Base-by-base conservation (phyloP, 768 basidiomycete species). In the Hortiboletus campestris region DNA sequence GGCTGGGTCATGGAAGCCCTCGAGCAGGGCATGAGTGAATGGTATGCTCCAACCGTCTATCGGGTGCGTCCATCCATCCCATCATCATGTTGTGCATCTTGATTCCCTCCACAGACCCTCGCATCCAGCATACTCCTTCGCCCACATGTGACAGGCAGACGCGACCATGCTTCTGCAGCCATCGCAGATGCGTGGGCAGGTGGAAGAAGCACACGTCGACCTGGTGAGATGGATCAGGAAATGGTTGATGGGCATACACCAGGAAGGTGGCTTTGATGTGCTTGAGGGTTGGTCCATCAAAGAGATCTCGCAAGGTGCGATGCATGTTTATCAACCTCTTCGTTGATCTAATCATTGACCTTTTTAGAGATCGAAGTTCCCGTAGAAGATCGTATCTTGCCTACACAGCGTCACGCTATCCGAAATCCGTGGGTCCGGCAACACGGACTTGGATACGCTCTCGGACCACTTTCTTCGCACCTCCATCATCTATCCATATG, bases 291-390 rank as follows among this genome's bases (percentile, higher is more conserved):
- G 93, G 92, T 85, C 89, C 0, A 68, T 95, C 51, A 88, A 92
- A 67, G 96, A 98, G 66, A 92, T 98, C 39, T 69, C 71, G 4
- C 71, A 69, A 59, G 71, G 71, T 73, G 35, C 14, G 61, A 22
- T 39, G 4, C 25, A 32, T 48, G 45, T 35, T 49, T 32, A 46
- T 34, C 34, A 47, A 28, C 14, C 14, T 32, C 8, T 35, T 39
- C 25, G 6, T 4, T 25, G 25, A 25, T 25, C 25, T n/a, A n/a
- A n/a, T n/a, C n/a, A n/a, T n/a, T n/a, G n/a, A n/a, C n/a, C n/a
- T n/a, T n/a, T n/a, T n/a, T n/a, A 93, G 93, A 89, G 67, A 82
- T 95, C 49, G 91, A 95, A 67, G 83, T 94, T 12, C 77, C 86
- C 1, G 72, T 85, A 6, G 87, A 90, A 46, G 92, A 94, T 53